A percentile compares a stretch with the other conserved stretches of the same genome.
phyloP scores from a whole-genome alignment of 208 protist genomes.

The Leptomonas seymouri region DNA sequence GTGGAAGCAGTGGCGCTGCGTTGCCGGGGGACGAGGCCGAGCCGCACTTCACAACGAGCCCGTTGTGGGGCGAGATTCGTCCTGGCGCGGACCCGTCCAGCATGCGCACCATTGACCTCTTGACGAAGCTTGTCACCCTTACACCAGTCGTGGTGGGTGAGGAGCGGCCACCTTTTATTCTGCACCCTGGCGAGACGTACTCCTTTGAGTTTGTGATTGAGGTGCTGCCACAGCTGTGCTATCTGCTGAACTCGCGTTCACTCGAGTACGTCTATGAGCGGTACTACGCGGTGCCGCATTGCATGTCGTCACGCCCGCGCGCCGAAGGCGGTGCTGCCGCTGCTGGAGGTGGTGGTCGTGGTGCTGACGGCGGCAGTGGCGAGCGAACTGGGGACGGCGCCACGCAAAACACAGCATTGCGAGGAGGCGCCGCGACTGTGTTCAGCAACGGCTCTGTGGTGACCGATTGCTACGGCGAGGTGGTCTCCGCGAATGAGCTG shows the following conservation, averaged over 20 bases:
- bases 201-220: slow-evolving; percentile 82
- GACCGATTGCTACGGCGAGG: slow-evolving; percentile 36
- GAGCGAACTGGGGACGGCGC: slow-evolving; percentile 9
- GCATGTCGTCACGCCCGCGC: slow-evolving; percentile 2
- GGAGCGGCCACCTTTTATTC: slow-evolving; percentile 50
- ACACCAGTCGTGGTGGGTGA: slow-evolving; percentile 68
- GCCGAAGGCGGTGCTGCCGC: slow-evolving; percentile 4
- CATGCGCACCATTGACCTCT: slow-evolving; percentile 52
- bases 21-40: neutral
- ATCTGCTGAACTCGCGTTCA: slow-evolving; percentile 63
- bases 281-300: slow-evolving; percentile 33
- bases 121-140: slow-evolving; percentile 58
- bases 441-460: slow-evolving; percentile 28
- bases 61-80: slow-evolving; percentile 50
- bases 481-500: slow-evolving; percentile 49
- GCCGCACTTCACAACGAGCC: slow-evolving; percentile 27
- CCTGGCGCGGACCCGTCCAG: slow-evolving; percentile 47
- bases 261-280: slow-evolving; percentile 63
- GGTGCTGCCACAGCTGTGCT: slow-evolving; percentile 73
- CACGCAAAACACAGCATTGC: slow-evolving; percentile 10
- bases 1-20: neutral
- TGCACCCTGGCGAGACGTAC: slow-evolving; percentile 73
- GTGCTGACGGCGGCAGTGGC: slow-evolving; percentile 1
- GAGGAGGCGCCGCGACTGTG: slow-evolving; percentile 9
- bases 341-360: slow-evolving; percentile 2